Percentiles rank a stretch among this genome's conserved stretches.
These are phyloP conservation scores for Fennellomyces sp. DNA, from an alignment of 371 early-diverging fungal species.

Conservation along the genomic window DNA sequence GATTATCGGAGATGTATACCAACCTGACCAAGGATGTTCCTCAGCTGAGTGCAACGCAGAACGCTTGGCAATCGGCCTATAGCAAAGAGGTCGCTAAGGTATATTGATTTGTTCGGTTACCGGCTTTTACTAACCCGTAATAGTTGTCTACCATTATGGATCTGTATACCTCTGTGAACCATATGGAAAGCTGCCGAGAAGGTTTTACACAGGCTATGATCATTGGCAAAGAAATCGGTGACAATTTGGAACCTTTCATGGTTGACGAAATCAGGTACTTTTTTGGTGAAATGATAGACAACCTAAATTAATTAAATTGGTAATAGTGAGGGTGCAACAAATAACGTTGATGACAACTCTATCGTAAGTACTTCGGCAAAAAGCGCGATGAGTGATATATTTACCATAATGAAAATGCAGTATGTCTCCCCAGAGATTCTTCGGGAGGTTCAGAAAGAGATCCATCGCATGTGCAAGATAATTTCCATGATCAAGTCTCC, in stretches of 20 bases:
- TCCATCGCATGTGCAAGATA: not conserved
- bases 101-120: not conserved
- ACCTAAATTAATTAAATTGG: not conserved
- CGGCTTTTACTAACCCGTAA: not conserved
- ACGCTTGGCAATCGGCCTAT: slow-evolving; percentile 2
- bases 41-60: not conserved
- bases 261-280: slow-evolving; percentile 6
- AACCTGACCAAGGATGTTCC: not conserved
- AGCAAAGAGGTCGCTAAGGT: slow-evolving; percentile 15
- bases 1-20: not conserved
- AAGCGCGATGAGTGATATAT: not conserved
- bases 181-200: slow-evolving; percentile 23
- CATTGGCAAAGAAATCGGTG: slow-evolving; percentile 13
- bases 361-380: not conserved
- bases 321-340: slow-evolving; percentile 3
- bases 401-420: not conserved
- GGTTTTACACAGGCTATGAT: slow-evolving; percentile 24
- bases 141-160: slow-evolving; percentile 10
- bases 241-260: slow-evolving; percentile 12
- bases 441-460: not conserved
- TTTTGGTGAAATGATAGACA: not conserved
- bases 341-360: slow-evolving; percentile 1
- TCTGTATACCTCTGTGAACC: slow-evolving; percentile 9
- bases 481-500: slow-evolving; percentile 21
- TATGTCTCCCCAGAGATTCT: slow-evolving; percentile 5